These are phyloP conservation scores for Saccharomycopsis selenospora DNA, from an alignment of 805 yeast species.

Conservation along the genomic window DNA sequence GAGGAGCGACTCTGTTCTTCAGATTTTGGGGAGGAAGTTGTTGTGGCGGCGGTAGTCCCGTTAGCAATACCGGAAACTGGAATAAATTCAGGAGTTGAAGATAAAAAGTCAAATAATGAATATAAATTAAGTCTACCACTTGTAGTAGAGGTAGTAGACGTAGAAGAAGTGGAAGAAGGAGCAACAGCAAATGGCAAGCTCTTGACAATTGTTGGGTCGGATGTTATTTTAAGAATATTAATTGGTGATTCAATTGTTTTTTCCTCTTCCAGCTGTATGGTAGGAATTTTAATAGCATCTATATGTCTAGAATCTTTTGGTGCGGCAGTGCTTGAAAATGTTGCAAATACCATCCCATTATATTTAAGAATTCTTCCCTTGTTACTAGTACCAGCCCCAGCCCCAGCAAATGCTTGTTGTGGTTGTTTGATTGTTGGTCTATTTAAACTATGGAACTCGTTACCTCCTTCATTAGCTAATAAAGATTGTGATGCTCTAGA, in stretches of 20 bases:
- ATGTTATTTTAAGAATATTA: not conserved
- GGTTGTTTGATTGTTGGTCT: not conserved
- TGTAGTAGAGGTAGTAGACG: too few relatives aligned
- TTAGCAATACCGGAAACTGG: not conserved
- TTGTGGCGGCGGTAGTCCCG: not conserved
- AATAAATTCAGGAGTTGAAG: constrained; percentile 1
- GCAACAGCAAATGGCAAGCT: too few relatives aligned
- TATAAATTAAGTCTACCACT: too few relatives aligned
- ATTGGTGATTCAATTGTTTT: constrained; percentile 11
- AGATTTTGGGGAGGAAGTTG: not conserved
- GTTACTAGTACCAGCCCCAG: too few relatives aligned
- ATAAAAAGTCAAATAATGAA: not conserved
- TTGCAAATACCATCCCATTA: not conserved
- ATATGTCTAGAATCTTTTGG: not conserved
- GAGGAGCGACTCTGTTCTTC: not conserved
- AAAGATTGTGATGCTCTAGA: not conserved
- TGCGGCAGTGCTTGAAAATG: not conserved
- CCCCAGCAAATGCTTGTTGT: not conserved
- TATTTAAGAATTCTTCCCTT: not conserved
- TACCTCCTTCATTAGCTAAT: not conserved
- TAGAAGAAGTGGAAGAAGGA: not conserved
- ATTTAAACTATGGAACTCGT: not conserved
- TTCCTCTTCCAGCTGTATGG: constrained; percentile 2
- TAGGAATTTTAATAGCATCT: constrained; percentile 5
- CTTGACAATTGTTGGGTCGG: too few relatives aligned